Base-by-base conservation (phyloP, 1,284 basidiomycete species). In the Chondrostereum purpureum region DNA sequence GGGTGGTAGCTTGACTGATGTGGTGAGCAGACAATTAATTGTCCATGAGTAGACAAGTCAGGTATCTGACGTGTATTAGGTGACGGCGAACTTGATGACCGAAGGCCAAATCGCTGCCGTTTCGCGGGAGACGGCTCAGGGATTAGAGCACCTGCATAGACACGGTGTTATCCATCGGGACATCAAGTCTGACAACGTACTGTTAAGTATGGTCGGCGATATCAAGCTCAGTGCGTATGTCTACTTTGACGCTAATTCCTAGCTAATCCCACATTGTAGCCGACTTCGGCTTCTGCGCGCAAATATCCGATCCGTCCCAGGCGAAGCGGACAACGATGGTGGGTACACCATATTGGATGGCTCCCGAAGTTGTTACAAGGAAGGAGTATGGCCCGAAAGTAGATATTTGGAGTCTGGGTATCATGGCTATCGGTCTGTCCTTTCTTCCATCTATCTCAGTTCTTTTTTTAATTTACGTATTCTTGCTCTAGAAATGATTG, bases 301-400 rank as follows among this genome's bases (percentile, higher is more conserved):
- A 96, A 67, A 94, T 98, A 48, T 92, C 92, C 19, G 94, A 97
- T 57, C 81, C 83, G 6, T 78, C 83, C 5, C 82, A 88, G 53
- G 81, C 93, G 4, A 98, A 98, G 72, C 85, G 95, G 23, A 97
- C 93, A 22, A 99, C 96, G n/a, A 98, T 99, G 95, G 95, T 98
- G 39, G 96, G 96, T 2, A 98, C 96, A 5, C 96, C 96, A 1
- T 99, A 98, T 63, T 99, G 95, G 95, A 99, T 99, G 95, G 95
- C 96, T 1, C 95, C 95, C 1, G 95, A 99, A 62, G 94, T 99
- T 22, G 95, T 99, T 48, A 96, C 92, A 16, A 82, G 94, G 46
- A 98, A 98, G 65, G 96, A 97, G 69, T 99, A 99, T 61, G 96
- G 95, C 0, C 91, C 95, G 3, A 98, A 98, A 66, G 96, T 99